A percentile compares a stretch with the other conserved stretches of the same genome.
phyloP scores from a whole-genome alignment of 495 filamentous ascomycete species.

The Aspergillus mulundensis region DNA sequence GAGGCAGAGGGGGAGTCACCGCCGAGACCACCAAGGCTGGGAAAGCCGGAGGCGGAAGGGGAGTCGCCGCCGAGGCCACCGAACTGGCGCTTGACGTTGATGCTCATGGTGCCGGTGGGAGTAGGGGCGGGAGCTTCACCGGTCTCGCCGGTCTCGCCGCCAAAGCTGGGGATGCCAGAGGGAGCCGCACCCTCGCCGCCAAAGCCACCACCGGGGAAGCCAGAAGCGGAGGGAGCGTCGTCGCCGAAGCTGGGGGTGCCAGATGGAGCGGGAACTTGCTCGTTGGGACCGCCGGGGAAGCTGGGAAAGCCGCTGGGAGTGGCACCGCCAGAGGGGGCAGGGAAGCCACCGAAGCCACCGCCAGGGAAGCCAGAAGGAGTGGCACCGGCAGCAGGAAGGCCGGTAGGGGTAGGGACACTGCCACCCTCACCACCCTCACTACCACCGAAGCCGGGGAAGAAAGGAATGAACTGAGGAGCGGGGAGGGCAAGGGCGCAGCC shows the following conservation, averaged over 20 bases:
- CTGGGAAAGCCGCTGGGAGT: not conserved
- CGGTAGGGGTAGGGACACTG: not conserved
- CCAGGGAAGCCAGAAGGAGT: constrained; percentile 3
- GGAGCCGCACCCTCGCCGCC: not conserved
- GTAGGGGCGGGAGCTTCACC: not conserved
- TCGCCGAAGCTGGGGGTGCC: not conserved
- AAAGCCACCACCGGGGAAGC: not conserved
- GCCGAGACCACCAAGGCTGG: not conserved
- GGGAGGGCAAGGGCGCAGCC: constrained; percentile 20
- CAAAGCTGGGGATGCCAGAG: constrained; percentile 6
- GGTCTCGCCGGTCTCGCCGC: not conserved
- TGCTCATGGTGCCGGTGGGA: not conserved
- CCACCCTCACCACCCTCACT: not conserved
- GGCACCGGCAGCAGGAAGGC: not conserved
- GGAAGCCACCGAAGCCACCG: not conserved
- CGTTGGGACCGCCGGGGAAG: not conserved
- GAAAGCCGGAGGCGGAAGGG: not conserved
- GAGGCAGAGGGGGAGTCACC: not conserved
- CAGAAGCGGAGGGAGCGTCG: not conserved
- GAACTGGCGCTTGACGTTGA: not conserved
- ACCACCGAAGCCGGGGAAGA: not conserved
- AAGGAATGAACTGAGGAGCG: not conserved
- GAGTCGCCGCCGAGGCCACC: not conserved
- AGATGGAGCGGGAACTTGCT: not conserved
- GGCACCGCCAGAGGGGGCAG: not conserved